Evolutionary conservation across 495 filamentous ascomycete genomes (phyloP).

Genomic region (Daldinia loculata): DNA sequence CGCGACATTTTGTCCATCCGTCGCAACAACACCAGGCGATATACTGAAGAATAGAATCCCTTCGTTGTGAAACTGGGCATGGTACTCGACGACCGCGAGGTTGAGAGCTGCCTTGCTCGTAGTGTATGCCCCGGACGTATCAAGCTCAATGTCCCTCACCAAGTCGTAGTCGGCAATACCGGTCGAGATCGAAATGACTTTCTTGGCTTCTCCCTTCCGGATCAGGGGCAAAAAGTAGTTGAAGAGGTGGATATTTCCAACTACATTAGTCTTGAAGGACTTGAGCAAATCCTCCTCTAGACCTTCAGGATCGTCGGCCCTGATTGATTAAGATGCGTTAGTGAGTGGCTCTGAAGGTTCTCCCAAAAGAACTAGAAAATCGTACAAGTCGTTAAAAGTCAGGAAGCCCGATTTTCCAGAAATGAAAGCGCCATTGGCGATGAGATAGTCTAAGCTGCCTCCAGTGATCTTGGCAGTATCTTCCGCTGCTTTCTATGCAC

Average conservation of each 20-base stretch:
- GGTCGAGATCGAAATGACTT: constrained; percentile 62
- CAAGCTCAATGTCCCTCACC: constrained; percentile 39
- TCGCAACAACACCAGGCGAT: constrained; percentile 59
- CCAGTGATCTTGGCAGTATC: constrained; percentile 48
- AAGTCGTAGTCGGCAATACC: constrained; percentile 55
- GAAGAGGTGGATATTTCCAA: constrained; percentile 61
- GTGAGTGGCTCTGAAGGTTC: neutral
- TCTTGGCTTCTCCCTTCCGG: constrained; percentile 59
- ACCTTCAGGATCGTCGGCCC: constrained; percentile 38
- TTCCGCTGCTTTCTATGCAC: constrained; percentile 47
- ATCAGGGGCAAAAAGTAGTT: constrained; percentile 65
- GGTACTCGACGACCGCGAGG: constrained; percentile 55
- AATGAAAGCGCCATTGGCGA: constrained; percentile 58
- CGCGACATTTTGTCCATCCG: constrained; percentile 28
- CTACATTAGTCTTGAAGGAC: constrained; percentile 53
- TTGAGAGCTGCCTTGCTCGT: constrained; percentile 57
- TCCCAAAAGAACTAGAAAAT: neutral
- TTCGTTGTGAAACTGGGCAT: constrained; percentile 56
- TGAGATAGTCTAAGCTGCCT: constrained; percentile 60
- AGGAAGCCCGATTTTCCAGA: constrained; percentile 20
- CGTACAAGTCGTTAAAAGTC: constrained; percentile 39
- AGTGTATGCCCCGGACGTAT: constrained; percentile 41
- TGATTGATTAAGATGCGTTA: constrained; percentile 24
- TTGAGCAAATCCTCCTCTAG: constrained; percentile 44
- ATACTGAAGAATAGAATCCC: constrained; percentile 61